Evolutionary conservation across 345 rosid species (phyloP).

Genomic region (Turritis glabra): DNA sequence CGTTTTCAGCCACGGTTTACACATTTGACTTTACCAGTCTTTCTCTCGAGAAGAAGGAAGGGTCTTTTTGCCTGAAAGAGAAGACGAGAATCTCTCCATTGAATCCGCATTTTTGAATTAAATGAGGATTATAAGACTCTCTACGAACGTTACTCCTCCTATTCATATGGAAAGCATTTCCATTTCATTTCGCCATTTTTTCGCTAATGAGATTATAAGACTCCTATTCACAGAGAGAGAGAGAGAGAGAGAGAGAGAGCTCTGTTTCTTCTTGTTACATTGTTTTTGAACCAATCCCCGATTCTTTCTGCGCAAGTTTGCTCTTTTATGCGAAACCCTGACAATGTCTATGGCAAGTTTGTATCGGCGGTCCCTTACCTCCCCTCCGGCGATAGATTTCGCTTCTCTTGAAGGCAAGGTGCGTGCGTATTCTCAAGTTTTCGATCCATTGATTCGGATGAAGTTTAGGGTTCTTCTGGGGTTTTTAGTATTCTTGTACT

Average conservation of each 20-base stretch:
- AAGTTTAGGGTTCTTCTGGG: neutral
- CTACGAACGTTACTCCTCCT: neutral
- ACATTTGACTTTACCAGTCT: neutral
- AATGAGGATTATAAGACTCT: neutral
- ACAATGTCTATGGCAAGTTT: conserved; percentile 72
- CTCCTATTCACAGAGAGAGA: too few relatives aligned
- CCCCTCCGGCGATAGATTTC: conserved; percentile 84
- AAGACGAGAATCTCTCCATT: neutral
- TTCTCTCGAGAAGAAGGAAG: too few relatives aligned
- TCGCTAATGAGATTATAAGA: too few relatives aligned
- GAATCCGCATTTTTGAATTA: neutral
- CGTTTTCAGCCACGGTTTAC: neutral
- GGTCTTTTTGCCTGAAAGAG: neutral
- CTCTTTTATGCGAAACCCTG: neutral
- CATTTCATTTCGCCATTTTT: neutral
- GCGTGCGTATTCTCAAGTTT: conserved; percentile 31
- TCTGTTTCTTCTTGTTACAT: neutral
- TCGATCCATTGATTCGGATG: neutral
- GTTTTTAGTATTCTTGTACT: neutral
- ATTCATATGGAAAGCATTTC: neutral
- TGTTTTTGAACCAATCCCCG: neutral
- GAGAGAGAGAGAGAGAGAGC: neutral
- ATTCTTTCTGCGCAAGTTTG: conserved; percentile 28
- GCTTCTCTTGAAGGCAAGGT: conserved; percentile 85
- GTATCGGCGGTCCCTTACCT: conserved; percentile 62